Evolutionary conservation across 2,329 filamentous ascomycete species (phyloP).

Genomic region (Fusarium multiceps): DNA sequence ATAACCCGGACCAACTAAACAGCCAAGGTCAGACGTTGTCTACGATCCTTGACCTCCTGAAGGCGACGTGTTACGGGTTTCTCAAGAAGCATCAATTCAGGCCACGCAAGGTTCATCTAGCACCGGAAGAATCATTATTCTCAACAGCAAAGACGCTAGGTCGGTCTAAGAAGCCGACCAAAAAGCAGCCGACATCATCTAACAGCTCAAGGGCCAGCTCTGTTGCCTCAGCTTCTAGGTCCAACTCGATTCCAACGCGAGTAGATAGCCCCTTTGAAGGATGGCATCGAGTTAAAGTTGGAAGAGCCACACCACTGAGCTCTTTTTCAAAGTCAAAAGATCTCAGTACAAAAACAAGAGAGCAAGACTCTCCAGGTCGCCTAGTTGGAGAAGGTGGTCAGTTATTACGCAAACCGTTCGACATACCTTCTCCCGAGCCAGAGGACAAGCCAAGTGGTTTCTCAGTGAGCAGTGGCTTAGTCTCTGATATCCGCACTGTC

Average conservation of each 20-base stretch:
- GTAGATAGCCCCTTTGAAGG: constrained; percentile 49
- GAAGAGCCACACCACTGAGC: constrained; percentile 30
- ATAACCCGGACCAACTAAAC: constrained; percentile 55
- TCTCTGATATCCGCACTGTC: not conserved
- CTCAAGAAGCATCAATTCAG: constrained; percentile 77
- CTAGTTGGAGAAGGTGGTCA: constrained; percentile 56
- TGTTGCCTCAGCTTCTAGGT: constrained; percentile 2
- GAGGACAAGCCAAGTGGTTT: not conserved
- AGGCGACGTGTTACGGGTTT: constrained; percentile 77
- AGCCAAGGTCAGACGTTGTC: constrained; percentile 63
- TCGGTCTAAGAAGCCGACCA: constrained; percentile 30
- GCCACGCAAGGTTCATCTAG: constrained; percentile 56
- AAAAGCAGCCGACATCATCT: constrained; percentile 12
- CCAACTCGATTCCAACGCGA: constrained; percentile 4
- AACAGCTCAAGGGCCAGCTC: constrained; percentile 32
- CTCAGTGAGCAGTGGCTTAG: not conserved
- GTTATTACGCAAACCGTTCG: constrained; percentile 59
- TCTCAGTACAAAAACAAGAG: constrained; percentile 4
- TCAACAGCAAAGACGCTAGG: constrained; percentile 41
- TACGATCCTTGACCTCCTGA: constrained; percentile 68
- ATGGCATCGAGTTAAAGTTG: constrained; percentile 54
- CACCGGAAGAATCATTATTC: constrained; percentile 39
- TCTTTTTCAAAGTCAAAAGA: constrained; percentile 3
- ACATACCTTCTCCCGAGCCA: constrained; percentile 45
- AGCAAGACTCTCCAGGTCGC: constrained; percentile 18